Evolutionary conservation across 208 protist genomes (phyloP), one percentile per base, ranked within the genome.

Genomic region (Leishmania turanica): DNA sequence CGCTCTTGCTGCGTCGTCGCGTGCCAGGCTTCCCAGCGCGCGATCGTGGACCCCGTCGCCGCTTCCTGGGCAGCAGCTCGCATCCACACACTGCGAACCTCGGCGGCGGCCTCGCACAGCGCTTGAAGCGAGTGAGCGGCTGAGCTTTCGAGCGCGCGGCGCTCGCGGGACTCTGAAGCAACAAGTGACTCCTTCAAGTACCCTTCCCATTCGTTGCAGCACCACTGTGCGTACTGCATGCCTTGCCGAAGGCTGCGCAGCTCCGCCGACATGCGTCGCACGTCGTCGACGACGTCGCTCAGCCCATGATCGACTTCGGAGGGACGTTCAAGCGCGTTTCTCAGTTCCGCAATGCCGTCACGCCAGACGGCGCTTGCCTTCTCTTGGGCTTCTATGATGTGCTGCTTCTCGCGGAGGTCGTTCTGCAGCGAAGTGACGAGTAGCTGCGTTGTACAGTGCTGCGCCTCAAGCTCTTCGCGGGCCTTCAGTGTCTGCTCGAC

Each of bases 321-420:
- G 8, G 87, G 80, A 73, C 89, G 85, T 19, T 82, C 73, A 47
- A 94, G 80, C 24, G 88, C 24, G n/a, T 76, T 78, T 9, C 90
- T 85, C 27, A 88, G 77, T 34, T 87, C 77, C 6, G 71, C 73
- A 24, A 93, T 70, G 78, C 83, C 87, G 8, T 83, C 83, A 15
- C 87, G 79, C 83, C 90, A 80, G 40, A 76, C 74, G 15, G 68
- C 73, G 31, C 51, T 77, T 65, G 94, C 89, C 45, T 40, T 51
- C 31, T 90, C 85, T 49, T 93, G 91, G 1, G 89, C 87, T 56
- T 86, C 90, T 56, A 92, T 84, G 27, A 93, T 82, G 9, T 73
- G 68, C 13, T 87, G 79, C 79, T 95, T 92, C 64, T 94, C 93
- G 8, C 80, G 66, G 49, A 96, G 31, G 42, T 94, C 90, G 0